These are phyloP conservation scores for Fragosphaeria purpurea DNA, from an alignment of 2,329 filamentous ascomycete genomes.

Conservation along the genomic window DNA sequence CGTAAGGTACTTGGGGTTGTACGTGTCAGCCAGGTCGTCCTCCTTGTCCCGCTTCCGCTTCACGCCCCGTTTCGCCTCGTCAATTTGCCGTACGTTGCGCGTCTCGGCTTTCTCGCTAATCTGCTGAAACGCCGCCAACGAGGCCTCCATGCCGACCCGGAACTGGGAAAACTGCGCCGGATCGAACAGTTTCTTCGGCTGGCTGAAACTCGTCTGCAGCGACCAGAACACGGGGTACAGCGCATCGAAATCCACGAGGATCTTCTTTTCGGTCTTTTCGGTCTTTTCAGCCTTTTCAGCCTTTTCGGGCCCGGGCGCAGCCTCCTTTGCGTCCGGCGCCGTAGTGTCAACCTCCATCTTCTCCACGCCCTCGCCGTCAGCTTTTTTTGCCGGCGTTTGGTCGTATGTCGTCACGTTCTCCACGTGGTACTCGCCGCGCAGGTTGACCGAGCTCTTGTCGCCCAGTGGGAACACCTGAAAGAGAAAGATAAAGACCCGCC, in stretches of 20 bases:
- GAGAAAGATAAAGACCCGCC: conserved; percentile 94
- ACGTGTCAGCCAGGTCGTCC: conserved; percentile 57
- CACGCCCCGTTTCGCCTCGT: conserved; percentile 53
- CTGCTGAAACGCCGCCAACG: conserved; percentile 43
- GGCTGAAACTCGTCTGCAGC: conserved; percentile 82
- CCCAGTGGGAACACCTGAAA: conserved; percentile 96
- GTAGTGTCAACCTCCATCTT: conserved; percentile 10
- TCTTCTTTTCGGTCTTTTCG: conserved; percentile 31
- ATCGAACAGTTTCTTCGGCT: conserved; percentile 76
- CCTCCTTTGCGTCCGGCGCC: conserved; percentile 16
- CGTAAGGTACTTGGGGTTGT: conserved; percentile 98
- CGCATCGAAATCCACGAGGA: conserved; percentile 30
- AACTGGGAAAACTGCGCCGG: conserved; percentile 65
- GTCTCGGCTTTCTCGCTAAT: conserved; percentile 39
- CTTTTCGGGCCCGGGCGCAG: conserved; percentile 17
- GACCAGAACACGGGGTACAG: conserved; percentile 94
- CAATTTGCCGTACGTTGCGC: conserved; percentile 36
- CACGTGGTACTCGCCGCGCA: conserved; percentile 88
- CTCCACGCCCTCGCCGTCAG: conserved; percentile 17
- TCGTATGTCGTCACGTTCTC: conserved; percentile 90
- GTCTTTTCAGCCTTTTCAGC: conserved; percentile 15
- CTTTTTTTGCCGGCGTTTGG: conserved; percentile 30
- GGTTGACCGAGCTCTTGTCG: conserved; percentile 94
- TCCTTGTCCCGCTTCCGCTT: conserved; percentile 60
- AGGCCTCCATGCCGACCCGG: conserved; percentile 63